Percentiles rank a stretch among this genome's conserved stretches.
phyloP scores from a whole-genome alignment of 106 monocot species.

The Platanthera zijinensis region DNA sequence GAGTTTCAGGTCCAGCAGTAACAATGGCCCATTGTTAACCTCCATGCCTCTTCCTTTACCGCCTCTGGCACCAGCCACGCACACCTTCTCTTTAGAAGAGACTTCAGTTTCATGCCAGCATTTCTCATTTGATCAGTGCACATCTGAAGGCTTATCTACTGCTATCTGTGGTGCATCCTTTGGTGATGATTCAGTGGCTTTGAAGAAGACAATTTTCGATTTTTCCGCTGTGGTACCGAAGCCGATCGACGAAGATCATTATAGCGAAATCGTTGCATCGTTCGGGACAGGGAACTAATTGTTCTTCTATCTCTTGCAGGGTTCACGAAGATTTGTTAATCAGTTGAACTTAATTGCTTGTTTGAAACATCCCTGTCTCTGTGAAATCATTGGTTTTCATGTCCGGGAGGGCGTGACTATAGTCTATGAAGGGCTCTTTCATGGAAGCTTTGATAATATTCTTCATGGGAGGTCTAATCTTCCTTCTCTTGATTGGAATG shows the following conservation, averaged over 20 bases:
- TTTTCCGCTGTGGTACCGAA: constrained; percentile 47
- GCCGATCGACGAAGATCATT: neutral
- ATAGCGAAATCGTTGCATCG: neutral
- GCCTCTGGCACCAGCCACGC: constrained; percentile 31
- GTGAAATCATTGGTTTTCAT: constrained; percentile 66
- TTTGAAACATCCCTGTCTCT: constrained; percentile 54
- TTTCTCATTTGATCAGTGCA: constrained; percentile 20
- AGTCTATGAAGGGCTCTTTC: constrained; percentile 55
- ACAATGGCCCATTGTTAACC: constrained; percentile 16
- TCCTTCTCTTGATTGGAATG: constrained; percentile 59
- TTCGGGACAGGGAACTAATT: neutral
- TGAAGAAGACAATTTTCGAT: constrained; percentile 40
- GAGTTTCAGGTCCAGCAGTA: constrained; percentile 34
- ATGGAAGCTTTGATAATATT: constrained; percentile 57
- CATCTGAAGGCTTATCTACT: constrained; percentile 38
- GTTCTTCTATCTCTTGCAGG: constrained; percentile 20
- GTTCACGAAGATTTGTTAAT: constrained; percentile 49
- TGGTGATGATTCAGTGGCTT: constrained; percentile 32
- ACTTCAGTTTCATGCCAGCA: constrained; percentile 47
- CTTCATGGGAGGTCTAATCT: constrained; percentile 55
- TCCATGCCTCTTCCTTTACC: constrained; percentile 67
- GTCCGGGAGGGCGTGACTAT: constrained; percentile 56
- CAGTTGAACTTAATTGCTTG: constrained; percentile 48
- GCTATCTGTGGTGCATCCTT: constrained; percentile 41
- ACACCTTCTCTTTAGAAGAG: constrained; percentile 61